Base-by-base conservation (phyloP, 164 flowering plant species). In the Amborella trichopoda region DNA sequence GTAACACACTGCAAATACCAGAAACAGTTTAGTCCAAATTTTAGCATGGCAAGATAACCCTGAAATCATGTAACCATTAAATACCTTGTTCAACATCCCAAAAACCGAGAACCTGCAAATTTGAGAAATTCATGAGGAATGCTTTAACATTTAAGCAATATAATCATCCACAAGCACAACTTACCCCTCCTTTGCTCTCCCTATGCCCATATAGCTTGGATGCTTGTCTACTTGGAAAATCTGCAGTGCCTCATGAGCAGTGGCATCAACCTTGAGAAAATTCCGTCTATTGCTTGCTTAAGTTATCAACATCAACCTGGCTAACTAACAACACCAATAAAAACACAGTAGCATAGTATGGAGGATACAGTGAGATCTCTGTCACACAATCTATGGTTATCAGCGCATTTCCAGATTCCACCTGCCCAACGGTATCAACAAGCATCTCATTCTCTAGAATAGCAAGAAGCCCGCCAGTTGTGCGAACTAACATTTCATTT, bases 181-280 rank as follows among this genome's bases (percentile, higher is more conserved):
- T 37, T 37, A 87, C 99, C 99, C 96, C 80, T 91, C 96, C 70
- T 91, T 91, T 50, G 96, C 75, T 71, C 90, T 78, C 37, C 99
- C 99, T 58, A 91, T 91, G 27, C 99, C 99, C 99, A 91, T 91
- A 59, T 82, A 93, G 65, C 96, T 93, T 39, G 99, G 95, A 63
- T 93, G 99, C 58, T 93, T 93, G 70, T 93, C 99, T 19, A 63
- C 65, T 67, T 88, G 99, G 60, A 88, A 87, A 59, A 93, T 84
- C 66, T 87, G 99, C 61, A 93, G 63, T 44, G 91, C 83, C 53
- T 88, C 96, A 53, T 74, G 77, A 54, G 96, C 88, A 49, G 89
- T 68, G 11, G 94, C 77, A 76, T 93, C 99, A 62, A 93, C 70
- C 69, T 84, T 93, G 53, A 93, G 90, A 62, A 84, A 93, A n/a